Base-by-base conservation (phyloP, 2,329 filamentous ascomycete species). In the Camptophora hylomeconis region DNA sequence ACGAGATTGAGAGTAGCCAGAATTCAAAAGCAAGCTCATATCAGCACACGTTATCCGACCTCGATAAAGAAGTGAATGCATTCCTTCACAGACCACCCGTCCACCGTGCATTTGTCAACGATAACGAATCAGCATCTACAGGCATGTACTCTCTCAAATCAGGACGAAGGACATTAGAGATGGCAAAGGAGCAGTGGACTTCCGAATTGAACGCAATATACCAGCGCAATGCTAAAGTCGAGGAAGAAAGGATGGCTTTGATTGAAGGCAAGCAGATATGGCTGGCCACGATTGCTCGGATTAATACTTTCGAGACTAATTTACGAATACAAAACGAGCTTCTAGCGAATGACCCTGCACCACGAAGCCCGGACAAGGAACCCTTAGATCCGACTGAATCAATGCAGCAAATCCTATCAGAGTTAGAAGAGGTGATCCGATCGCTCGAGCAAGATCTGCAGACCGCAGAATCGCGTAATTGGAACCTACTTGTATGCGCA, bases 401-500 rank as follows among this genome's bases (percentile, higher is more conserved):
- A 7, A 32, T 33, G 21, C 25, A 26, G 2, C 20, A 29, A 3
- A 25, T 42, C 4, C 15, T 44, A 13, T 17, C 19, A 10, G 26
- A 27, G 13, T 28, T 39, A 26, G 30, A 35, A 20, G 16, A 26
- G 36, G 41, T 28, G 36, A 47, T 32, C 28, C 44, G 15, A 2
- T 54, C 55, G 8, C 46, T 76, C 7, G 57, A 70, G 38, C 48
- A 51, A 2, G 60, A 67, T 32, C 44, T 69, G 28, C 53, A 61
- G 9, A 40, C 61, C 11, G 68, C 70, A 1, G 61, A 69, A 30
- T 53, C 57, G 4, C 60, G 58, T 26, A 58, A 62, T 28, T 77
- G 72, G 72, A 74, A 65, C 30, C 49, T 76, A 12, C 56, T 77
- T 17, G 61, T 74, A 15, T 72, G 66, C 33, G 70, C 69, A 30